phyloP scores from a whole-genome alignment of 2,329 filamentous ascomycete genomes.

The Setomelanomma holmii region DNA sequence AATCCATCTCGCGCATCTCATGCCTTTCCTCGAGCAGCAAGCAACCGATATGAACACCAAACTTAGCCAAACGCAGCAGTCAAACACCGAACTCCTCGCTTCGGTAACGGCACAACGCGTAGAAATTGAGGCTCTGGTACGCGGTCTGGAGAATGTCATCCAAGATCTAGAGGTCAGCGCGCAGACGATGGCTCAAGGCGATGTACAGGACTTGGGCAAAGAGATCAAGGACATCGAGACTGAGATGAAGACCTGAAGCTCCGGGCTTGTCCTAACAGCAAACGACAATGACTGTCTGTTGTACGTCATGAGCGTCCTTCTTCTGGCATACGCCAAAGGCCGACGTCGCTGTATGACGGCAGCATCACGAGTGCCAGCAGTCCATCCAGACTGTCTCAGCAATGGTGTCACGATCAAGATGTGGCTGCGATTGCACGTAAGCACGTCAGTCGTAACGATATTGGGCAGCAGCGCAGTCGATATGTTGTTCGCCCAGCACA shows the following conservation, averaged over 20 bases:
- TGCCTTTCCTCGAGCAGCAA: conserved; percentile 61
- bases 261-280: no score
- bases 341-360: no score
- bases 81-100: conserved; percentile 62
- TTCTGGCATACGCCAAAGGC: no score
- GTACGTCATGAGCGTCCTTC: no score
- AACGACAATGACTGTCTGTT: no score
- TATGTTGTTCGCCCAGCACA: no score
- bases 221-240: conserved; percentile 46
- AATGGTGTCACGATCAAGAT: not conserved
- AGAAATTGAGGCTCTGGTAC: conserved; percentile 64
- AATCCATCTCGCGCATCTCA: conserved; percentile 65
- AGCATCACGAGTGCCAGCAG: not conserved
- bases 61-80: conserved; percentile 57
- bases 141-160: conserved; percentile 63
- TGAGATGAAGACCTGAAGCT: conserved; percentile 43
- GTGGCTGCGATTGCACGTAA: not conserved
- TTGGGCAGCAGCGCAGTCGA: conserved; percentile 6
- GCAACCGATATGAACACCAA: conserved; percentile 58
- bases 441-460: not conserved
- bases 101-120: conserved; percentile 61
- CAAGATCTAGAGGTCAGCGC: conserved; percentile 62
- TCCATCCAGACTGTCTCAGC: not conserved
- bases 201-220: conserved; percentile 43
- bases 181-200: conserved; percentile 49